Percentiles rank a stretch among this genome's conserved stretches.
phyloP scores from a whole-genome alignment of 1,284 basidiomycete species.

The Cutaneotrichosporon cyanovorans region DNA sequence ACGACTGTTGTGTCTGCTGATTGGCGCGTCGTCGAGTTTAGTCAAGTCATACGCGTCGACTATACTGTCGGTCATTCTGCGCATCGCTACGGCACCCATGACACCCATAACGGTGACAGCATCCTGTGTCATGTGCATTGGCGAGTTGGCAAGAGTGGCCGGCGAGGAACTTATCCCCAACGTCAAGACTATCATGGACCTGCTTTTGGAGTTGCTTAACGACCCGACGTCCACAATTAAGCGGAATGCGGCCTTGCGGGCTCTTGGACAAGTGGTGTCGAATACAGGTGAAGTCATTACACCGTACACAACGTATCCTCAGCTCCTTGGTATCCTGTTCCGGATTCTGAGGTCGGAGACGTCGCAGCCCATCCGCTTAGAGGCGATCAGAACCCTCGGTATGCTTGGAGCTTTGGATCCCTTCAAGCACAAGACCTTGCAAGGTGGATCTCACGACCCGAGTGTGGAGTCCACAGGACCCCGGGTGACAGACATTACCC shows the following conservation, averaged over 20 bases:
- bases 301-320: constrained; percentile 85
- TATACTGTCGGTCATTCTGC: constrained; percentile 83
- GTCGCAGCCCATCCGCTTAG: constrained; percentile 67
- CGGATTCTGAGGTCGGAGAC: constrained; percentile 81
- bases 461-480: constrained; percentile 48
- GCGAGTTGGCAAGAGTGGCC: constrained; percentile 86
- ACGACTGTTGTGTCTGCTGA: constrained; percentile 73
- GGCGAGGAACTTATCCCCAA: constrained; percentile 83
- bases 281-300: constrained; percentile 92
- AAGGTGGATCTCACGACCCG: constrained; percentile 66
- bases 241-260: constrained; percentile 87
- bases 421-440: constrained; percentile 78
- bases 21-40: constrained; percentile 82
- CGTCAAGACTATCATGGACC: constrained; percentile 78
- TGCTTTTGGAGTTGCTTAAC: constrained; percentile 79
- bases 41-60: constrained; percentile 97
- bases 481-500: constrained; percentile 52
- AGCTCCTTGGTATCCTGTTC: constrained; percentile 78
- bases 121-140: constrained; percentile 87
- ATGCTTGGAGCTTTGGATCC: constrained; percentile 97
- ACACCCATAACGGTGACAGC: constrained; percentile 80
- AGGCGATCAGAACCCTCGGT: constrained; percentile 87
- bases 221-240: constrained; percentile 70
- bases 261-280: constrained; percentile 89
- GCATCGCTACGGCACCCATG: constrained; percentile 68